Conservation (phyloP, 2,329 filamentous ascomycete genomes). For the Ophiostoma perfectum region DNA sequence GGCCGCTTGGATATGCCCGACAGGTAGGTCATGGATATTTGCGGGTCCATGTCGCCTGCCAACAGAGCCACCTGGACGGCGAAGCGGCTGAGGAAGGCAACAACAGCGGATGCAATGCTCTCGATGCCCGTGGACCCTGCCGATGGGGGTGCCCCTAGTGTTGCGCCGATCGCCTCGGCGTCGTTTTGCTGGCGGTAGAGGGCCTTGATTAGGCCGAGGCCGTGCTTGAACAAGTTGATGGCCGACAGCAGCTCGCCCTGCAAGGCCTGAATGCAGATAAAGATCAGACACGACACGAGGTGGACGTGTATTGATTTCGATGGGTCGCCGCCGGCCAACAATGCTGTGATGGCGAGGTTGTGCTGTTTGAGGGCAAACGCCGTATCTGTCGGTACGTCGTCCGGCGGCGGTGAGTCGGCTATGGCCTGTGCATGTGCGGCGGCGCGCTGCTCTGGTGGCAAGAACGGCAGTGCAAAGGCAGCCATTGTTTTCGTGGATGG, state of each 20-base stretch:
- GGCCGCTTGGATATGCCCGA: neutral
- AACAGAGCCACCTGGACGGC: conserved; percentile 22
- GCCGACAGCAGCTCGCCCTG: conserved; percentile 22
- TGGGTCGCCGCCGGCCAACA: neutral
- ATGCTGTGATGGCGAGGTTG: neutral
- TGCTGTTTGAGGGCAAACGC: neutral
- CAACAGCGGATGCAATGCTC: conserved; percentile 17
- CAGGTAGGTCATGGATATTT: neutral
- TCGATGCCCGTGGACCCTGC: neutral
- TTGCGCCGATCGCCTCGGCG: conserved; percentile 2
- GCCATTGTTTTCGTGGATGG: neutral
- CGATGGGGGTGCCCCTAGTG: conserved; percentile 1
- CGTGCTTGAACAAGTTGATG: conserved; percentile 22
- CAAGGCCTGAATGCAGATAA: conserved; percentile 24
- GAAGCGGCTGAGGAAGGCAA: conserved; percentile 21
- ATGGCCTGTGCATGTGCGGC: neutral
- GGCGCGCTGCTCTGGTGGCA: neutral
- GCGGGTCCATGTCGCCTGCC: conserved; percentile 17
- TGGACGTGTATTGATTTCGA: conserved; percentile 16
- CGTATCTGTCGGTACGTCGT: neutral
- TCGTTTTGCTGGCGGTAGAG: conserved; percentile 8
- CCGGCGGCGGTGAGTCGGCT: neutral
- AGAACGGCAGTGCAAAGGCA: neutral
- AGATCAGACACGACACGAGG: conserved; percentile 23
- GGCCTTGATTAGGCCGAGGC: conserved; percentile 17